A percentile compares a stretch with the other conserved stretches of the same genome.
phyloP scores from a whole-genome alignment of 345 rosid species.

The Zanthoxylum bungeanum region DNA sequence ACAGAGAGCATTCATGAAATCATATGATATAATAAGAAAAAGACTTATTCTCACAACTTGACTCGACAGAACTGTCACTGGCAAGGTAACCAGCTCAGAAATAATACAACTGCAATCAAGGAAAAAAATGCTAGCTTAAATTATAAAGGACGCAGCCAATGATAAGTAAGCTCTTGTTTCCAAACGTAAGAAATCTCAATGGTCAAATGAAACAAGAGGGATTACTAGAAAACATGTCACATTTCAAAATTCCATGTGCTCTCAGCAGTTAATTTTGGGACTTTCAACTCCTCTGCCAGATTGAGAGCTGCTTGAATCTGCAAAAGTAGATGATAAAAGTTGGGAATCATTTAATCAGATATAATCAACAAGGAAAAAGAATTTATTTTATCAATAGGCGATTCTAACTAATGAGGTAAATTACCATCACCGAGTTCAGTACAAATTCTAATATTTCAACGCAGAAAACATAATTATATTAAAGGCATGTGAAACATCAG shows the following conservation, averaged over 20 bases:
- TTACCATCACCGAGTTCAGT: not conserved
- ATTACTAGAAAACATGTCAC: constrained; percentile 22
- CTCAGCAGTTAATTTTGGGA: constrained; percentile 72
- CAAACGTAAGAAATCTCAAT: constrained; percentile 15
- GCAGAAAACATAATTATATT: not conserved
- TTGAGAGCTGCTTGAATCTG: constrained; percentile 68
- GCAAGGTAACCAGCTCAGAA: constrained; percentile 13
- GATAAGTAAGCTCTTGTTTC: constrained; percentile 12
- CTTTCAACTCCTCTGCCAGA: constrained; percentile 57
- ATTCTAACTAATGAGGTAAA: not conserved
- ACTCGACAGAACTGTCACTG: constrained; percentile 8
- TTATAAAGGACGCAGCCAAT: not conserved
- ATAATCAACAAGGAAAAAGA: not conserved
- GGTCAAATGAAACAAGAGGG: constrained; percentile 7
- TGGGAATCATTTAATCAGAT: not conserved
- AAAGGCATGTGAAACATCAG: not conserved
- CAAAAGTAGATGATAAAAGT: not conserved
- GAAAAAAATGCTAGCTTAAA: not conserved
- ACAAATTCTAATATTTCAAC: not conserved
- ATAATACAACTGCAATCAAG: not conserved
- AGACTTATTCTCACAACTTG: too few species aligned
- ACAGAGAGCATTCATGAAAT: not conserved
- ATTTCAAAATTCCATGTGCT: constrained; percentile 74
- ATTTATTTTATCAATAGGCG: not conserved
- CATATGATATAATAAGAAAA: constrained; percentile 1